These are phyloP conservation scores for Arthroderma sp. DNA, from an alignment of 2,329 filamentous ascomycete species.

Conservation along the genomic window DNA sequence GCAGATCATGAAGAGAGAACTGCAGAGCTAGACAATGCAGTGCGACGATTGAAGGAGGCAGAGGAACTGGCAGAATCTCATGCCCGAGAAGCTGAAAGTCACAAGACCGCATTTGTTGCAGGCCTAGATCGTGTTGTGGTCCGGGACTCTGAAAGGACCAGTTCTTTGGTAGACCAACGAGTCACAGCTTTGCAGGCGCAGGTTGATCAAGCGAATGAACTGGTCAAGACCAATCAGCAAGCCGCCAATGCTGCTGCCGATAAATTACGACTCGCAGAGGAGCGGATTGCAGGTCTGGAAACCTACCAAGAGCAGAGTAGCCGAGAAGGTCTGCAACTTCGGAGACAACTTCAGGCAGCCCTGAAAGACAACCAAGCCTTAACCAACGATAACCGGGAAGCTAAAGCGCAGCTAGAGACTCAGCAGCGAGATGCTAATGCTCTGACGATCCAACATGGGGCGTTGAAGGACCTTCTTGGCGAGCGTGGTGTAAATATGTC, in stretches of 20 bases:
- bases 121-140: conserved; percentile 62
- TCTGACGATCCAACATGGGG: conserved; percentile 78
- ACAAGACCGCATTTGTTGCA: conserved; percentile 67
- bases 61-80: conserved; percentile 82
- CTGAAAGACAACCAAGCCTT: conserved; percentile 74
- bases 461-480: conserved; percentile 79
- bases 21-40: conserved; percentile 61
- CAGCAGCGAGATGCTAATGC: conserved; percentile 93
- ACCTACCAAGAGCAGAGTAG: conserved; percentile 96
- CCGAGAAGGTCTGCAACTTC: conserved; percentile 76
- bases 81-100: conserved; percentile 72
- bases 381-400: conserved; percentile 64
- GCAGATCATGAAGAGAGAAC: conserved; percentile 70
- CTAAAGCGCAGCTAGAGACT: conserved; percentile 68
- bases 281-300: conserved; percentile 90
- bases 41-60: conserved; percentile 63
- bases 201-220: conserved; percentile 58
- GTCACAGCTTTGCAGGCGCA: conserved; percentile 65
- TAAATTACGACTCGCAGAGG: conserved; percentile 81
- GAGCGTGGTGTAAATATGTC: conserved; percentile 78
- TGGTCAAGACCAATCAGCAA: conserved; percentile 78
- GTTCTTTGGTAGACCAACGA: conserved; percentile 44
- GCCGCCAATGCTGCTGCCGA: conserved; percentile 79
- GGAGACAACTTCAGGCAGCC: conserved; percentile 75
- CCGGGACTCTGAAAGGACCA: conserved; percentile 25